These are phyloP conservation scores for Ramaria sp. DNA, from an alignment of 768 basidiomycete species.

Conservation along the genomic window DNA sequence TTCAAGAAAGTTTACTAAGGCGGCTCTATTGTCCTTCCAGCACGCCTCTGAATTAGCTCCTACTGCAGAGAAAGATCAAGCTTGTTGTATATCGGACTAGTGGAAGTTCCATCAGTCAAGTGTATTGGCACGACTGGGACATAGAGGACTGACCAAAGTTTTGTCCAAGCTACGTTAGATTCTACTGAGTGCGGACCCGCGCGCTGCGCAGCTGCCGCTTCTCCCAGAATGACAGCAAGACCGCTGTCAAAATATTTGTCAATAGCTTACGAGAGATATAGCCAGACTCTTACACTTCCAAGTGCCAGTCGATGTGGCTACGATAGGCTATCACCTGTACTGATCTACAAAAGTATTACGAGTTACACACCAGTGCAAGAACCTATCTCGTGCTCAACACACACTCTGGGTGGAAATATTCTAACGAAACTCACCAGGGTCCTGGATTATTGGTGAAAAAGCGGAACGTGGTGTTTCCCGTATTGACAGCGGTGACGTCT, in stretches of 20 bases:
- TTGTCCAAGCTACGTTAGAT: neutral
- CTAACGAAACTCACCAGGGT: constrained; percentile 29
- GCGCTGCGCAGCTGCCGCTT: neutral
- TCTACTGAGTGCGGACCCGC: neutral
- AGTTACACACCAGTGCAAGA: constrained; percentile 18
- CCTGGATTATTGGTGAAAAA: constrained; percentile 43
- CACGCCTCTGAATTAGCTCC: too few species aligned
- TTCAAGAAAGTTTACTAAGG: too few species aligned
- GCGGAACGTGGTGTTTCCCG: constrained; percentile 26
- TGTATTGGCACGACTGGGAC: neutral
- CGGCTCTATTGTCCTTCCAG: too few species aligned
- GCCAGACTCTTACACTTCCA: neutral
- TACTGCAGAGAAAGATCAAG: neutral
- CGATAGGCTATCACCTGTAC: neutral
- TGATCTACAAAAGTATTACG: neutral
- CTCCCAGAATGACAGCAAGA: constrained; percentile 1
- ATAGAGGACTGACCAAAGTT: neutral
- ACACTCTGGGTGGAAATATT: neutral
- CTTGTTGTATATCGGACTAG: neutral
- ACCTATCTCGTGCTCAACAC: constrained; percentile 14
- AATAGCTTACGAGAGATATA: neutral
- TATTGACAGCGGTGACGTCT: neutral
- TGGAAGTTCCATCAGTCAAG: neutral
- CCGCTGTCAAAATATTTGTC: neutral
- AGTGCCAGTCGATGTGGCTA: constrained; percentile 11